Base-by-base conservation (phyloP, 2,329 filamentous ascomycete species). In the Ceratocystiopsis brevicomis region DNA sequence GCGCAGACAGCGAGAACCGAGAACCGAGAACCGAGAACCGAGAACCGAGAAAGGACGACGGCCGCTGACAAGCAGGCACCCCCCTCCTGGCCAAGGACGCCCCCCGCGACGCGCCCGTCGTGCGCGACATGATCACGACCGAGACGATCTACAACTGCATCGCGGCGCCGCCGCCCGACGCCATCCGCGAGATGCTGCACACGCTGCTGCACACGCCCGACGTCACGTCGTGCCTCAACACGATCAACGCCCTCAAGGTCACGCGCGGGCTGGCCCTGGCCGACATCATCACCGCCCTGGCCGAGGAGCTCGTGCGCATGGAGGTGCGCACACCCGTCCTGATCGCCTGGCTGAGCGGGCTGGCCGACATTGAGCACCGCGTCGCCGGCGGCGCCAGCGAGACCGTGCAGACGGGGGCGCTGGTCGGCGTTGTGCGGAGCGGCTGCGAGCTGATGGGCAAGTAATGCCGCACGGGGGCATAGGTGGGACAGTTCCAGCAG, bases 111-210 rank as follows among this genome's bases (percentile, higher is more conserved):
- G 66, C 72, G 61, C 70, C 78, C 43, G 75, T 87, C 25, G 68
- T 79, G 44, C 72, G 85, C 37, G 88, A 96, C 30, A 68, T 53
- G 47, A 73, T 84, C 51, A 94, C 95, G 51, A 94, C 82, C 34
- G 81, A 94, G 57, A 85, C 83, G 9, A 96, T 98, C 55, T 98
- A 95, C 67, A 87, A 86, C 60, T 98, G 90, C 61, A 93, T 98
- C 56, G 90, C 90, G 10, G 88, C 88, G 2, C 90, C 90, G 4
- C 87, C 92, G 51, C 90, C 90, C 1, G 76, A 79, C 19, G 88
- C 94, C 53, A 85, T 96, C 55, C 71, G 74, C 50, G 76, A 81
- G 52, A 96, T 98, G 43, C 69, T 87, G 51, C 72, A 80, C 50
- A 93, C 85, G 0, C 69, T 98, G 32, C 71, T 96, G 25, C 77